These are phyloP conservation scores for Jacaranda mimosifolia DNA, from an alignment of 257 asterid species.

Conservation along the genomic window DNA sequence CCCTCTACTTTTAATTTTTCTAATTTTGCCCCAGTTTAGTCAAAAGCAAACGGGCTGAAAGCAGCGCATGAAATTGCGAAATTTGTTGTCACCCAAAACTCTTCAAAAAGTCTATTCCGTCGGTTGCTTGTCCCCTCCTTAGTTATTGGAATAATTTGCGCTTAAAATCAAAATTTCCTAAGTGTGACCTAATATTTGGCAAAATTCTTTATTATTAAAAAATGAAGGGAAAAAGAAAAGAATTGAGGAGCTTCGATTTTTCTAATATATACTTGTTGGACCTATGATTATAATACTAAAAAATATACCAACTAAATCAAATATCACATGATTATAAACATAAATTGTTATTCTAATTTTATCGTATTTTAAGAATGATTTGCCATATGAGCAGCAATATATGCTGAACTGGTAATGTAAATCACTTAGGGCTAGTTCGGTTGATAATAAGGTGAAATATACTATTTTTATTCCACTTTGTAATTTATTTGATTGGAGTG, in stretches of 20 bases:
- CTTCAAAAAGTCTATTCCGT: slow-evolving; percentile 21
- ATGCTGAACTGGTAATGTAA: no score
- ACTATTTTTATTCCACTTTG: no score
- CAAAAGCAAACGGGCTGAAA: slow-evolving; percentile 20
- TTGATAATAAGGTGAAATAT: no score
- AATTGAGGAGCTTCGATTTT: background rate
- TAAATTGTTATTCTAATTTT: no score
- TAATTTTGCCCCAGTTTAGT: slow-evolving; percentile 15
- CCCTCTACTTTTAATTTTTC: background rate
- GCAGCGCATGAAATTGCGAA: slow-evolving; percentile 46
- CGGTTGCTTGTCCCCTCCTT: slow-evolving; percentile 25
- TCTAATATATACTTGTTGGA: no score
- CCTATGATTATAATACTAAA: no score
- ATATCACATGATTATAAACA: no score
- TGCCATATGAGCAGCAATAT: no score
- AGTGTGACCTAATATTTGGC: background rate
- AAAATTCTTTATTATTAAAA: background rate
- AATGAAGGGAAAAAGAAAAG: background rate
- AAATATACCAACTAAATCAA: no score
- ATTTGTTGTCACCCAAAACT: slow-evolving; percentile 31
- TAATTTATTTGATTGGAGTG: no score
- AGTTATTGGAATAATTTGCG: slow-evolving; percentile 31
- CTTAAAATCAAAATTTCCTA: background rate
- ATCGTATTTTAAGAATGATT: no score
- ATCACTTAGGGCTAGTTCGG: no score